Percentiles rank a stretch among this genome's conserved stretches.
Evolutionary conservation across 148 eudicot species (phyloP).

Genomic region (Heliamphora exappendiculata): DNA sequence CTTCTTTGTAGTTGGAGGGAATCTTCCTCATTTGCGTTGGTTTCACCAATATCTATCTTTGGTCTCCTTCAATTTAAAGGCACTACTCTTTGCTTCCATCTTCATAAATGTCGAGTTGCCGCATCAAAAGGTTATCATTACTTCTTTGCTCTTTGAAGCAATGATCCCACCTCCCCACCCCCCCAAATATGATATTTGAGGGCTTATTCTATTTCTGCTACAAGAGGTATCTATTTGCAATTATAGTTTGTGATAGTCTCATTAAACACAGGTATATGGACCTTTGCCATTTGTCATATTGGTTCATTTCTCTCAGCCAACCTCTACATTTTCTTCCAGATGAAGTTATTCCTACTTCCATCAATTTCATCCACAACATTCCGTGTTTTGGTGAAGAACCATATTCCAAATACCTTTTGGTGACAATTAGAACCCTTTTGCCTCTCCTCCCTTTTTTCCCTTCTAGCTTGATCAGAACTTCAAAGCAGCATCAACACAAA

Average conservation of each 20-base stretch:
- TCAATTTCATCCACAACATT: neutral
- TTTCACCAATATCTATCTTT: neutral
- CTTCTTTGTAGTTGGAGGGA: neutral
- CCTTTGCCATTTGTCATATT: neutral
- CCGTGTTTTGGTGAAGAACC: neutral
- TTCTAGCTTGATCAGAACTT: neutral
- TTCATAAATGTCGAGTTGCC: neutral
- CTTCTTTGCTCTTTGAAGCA: neutral
- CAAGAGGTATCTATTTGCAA: too few relatives aligned
- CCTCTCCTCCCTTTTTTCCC: neutral
- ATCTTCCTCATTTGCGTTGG: neutral
- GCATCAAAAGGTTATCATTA: neutral
- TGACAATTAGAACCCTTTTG: neutral
- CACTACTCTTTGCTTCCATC: neutral
- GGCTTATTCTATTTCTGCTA: too few relatives aligned
- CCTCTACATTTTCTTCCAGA: neutral
- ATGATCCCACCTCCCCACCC: too few relatives aligned
- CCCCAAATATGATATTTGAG: too few relatives aligned
- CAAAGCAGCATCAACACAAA: neutral
- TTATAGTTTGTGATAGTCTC: neutral
- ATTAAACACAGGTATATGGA: neutral
- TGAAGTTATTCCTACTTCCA: neutral
- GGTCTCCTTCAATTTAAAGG: neutral
- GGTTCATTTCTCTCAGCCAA: neutral
- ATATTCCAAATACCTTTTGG: neutral